Evolutionary conservation across 805 yeast genomes (phyloP).

Genomic region (Debaryomyces prosopidis): DNA sequence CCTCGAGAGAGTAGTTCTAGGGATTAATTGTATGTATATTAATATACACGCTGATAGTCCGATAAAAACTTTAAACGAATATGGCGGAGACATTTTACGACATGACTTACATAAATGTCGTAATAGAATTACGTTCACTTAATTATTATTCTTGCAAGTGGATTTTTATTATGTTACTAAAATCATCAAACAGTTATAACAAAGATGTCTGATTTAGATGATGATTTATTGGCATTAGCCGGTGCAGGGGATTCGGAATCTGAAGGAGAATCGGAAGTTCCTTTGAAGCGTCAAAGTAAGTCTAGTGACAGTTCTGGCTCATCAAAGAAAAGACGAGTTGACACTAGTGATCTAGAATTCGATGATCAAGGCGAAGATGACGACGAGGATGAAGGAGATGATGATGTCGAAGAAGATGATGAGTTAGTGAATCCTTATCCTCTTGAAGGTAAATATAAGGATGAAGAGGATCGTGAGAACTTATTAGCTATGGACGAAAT

Average conservation of each 20-base stretch:
- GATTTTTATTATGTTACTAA: background rate
- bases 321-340: slow-evolving; percentile 31
- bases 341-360: slow-evolving; percentile 6
- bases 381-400: slow-evolving; percentile 25
- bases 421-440: slow-evolving; percentile 78
- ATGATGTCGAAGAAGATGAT: slow-evolving; percentile 34
- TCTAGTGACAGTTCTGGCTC: slow-evolving; percentile 22
- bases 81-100: too few relatives aligned
- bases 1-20: too few relatives aligned
- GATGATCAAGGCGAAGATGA: slow-evolving; percentile 34
- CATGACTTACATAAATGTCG: too few relatives aligned
- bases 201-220: slow-evolving; percentile 86
- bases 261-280: slow-evolving; percentile 16
- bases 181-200: background rate
- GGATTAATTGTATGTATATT: too few relatives aligned
- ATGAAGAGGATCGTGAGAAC: slow-evolving; percentile 70
- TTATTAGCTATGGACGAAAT: slow-evolving; percentile 82
- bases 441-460: slow-evolving; percentile 84
- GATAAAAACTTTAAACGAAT: too few relatives aligned
- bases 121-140: too few relatives aligned
- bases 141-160: too few relatives aligned
- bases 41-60: too few relatives aligned
- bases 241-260: slow-evolving; percentile 44
- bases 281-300: slow-evolving; percentile 6
- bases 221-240: slow-evolving; percentile 93